Evolutionary conservation across 306 rosid genomes (phyloP), one percentile per base, ranked within the genome.

Genomic region (Boehmeria nivea): DNA sequence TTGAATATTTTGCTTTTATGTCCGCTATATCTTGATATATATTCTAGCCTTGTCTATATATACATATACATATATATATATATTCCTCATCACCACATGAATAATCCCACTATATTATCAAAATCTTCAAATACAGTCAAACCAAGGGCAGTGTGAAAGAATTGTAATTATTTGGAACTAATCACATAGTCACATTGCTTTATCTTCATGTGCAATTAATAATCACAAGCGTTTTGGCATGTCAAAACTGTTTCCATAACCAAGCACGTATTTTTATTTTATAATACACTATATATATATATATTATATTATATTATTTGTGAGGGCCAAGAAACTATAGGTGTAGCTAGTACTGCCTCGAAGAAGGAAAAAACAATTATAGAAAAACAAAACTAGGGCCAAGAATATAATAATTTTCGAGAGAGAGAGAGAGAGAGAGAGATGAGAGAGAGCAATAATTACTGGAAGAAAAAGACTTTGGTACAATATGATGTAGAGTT

Each of bases 381-480:
- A 27, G 36, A 34, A 58, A 64, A 34, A 38, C 38, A 33, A 8
- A 14, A 20, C 50, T 14, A 50, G 26, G 15, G 8, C 31, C 36
- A 31, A n/a, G 34, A 24, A 58, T 61, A 17, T 17, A 16, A 44
- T 45, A n/a, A 49, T n/a, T 42, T 49, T 28, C 24, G 22, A 58
- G 39, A 40, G 36, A 59, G 9, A 4, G 9, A 4, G 63, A 48
- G 45, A 59, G 23, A 46, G 42, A 38, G 60, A 72, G 34, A 24
- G 45, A 57, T 51, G 42, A 22, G 56, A n/a, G 42, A 17, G 64
- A 45, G 20, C 71, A 64, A 75, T 65, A 48, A 77, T 83, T 80
- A 64, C 78, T 43, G 54, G 23, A 55, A 52, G 57, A 53, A 61
- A 77, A 68, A 34, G 39, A 66, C 25, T 43, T 59, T 55, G 47